Conservation (phyloP, 257 asterid genomes). For the Ligustrum vulgare region DNA sequence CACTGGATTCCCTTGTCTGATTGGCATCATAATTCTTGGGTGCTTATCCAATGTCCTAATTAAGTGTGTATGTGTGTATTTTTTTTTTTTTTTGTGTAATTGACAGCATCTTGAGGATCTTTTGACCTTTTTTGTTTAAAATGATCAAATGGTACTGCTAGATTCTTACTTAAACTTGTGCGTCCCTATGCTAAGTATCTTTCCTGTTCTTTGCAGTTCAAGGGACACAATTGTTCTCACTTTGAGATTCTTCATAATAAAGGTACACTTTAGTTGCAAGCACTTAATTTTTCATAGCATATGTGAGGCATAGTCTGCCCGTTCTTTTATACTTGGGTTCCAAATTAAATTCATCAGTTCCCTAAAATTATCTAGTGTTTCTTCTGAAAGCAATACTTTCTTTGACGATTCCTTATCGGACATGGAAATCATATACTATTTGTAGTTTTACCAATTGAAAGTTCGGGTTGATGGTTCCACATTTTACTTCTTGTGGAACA, state of each 20-base stretch:
- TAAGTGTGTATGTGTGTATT: too few species aligned
- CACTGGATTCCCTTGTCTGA: not conserved
- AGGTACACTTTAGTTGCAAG: conserved; percentile 47
- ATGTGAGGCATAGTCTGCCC: not conserved
- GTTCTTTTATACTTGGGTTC: not conserved
- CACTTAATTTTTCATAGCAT: conserved; percentile 1
- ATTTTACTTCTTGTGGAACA: not conserved
- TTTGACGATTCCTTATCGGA: not conserved
- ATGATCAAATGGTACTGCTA: not conserved
- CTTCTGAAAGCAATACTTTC: not conserved
- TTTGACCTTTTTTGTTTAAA: not conserved
- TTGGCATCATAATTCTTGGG: not conserved
- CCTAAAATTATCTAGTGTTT: not conserved
- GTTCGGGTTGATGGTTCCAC: not conserved
- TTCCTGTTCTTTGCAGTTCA: conserved; percentile 54
- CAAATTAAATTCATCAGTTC: conserved; percentile 1
- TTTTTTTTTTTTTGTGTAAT: too few species aligned
- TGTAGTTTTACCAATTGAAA: not conserved
- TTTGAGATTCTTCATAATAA: conserved; percentile 60
- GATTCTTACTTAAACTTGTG: not conserved
- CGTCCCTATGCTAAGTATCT: not conserved
- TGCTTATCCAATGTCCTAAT: not conserved
- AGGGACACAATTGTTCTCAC: conserved; percentile 91
- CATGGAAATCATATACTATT: not conserved
- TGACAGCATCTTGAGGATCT: not conserved